Percentiles rank a stretch among this genome's conserved stretches.
These are phyloP conservation scores for Tuber aestivum DNA, from an alignment of 495 filamentous ascomycete species.

Conservation along the genomic window DNA sequence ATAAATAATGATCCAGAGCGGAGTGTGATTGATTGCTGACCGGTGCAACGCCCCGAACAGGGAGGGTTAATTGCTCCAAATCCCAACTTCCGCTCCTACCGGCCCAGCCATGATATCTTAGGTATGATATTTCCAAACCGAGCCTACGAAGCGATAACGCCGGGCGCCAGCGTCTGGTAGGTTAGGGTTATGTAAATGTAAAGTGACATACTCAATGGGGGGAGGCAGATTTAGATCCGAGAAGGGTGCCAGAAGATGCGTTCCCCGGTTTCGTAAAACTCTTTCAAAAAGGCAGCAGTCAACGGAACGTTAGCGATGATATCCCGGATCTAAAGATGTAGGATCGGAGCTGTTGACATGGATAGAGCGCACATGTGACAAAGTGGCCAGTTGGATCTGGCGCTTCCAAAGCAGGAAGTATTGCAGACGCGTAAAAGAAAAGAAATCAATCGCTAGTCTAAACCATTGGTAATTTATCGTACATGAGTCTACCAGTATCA, in stretches of 20 bases:
- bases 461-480: not conserved
- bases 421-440: not conserved
- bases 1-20: not conserved
- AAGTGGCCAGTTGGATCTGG: not conserved
- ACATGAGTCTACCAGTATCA: not conserved
- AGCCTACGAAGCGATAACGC: not conserved
- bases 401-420: not conserved
- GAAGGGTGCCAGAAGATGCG: not conserved
- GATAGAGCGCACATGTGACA: not conserved
- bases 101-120: not conserved
- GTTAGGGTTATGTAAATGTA: not conserved
- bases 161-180: not conserved
- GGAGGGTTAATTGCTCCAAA: not conserved
- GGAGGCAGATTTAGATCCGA: not conserved
- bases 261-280: not conserved
- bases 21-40: not conserved
- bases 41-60: no score
- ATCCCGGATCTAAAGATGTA: not conserved
- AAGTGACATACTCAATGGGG: no score
- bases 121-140: not conserved
- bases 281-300: not conserved
- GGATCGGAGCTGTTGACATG: not conserved
- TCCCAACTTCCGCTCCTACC: not conserved
- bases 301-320: not conserved
- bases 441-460: not conserved